Conservation (phyloP, 208 protist genomes). For the Leishmania tarentolae region DNA sequence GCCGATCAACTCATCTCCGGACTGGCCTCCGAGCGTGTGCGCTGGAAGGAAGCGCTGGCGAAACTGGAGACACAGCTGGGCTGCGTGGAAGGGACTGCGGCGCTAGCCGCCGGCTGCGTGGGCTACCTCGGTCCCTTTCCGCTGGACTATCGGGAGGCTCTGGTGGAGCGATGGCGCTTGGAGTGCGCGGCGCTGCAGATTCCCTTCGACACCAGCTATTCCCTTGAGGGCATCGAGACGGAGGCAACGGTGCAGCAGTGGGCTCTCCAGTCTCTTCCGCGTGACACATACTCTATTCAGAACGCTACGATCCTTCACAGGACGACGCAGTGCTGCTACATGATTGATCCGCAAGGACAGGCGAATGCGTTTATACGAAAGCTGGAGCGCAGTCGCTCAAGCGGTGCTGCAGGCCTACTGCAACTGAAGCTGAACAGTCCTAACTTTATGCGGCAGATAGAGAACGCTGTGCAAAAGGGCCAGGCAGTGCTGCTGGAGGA, state of each 20-base stretch:
- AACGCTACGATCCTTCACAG: conserved; percentile 91
- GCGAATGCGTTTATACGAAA: conserved; percentile 94
- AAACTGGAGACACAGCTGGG: conserved; percentile 63
- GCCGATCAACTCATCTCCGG: conserved; percentile 90
- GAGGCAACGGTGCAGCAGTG: conserved; percentile 93
- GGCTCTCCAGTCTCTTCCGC: conserved; percentile 93
- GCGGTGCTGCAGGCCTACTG: conserved; percentile 75
- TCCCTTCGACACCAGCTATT: conserved; percentile 71
- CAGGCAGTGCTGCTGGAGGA: conserved; percentile 96
- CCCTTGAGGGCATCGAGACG: conserved; percentile 85
- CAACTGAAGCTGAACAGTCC: conserved; percentile 91
- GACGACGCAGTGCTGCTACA: conserved; percentile 91
- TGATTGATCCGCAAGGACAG: conserved; percentile 95
- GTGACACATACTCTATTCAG: conserved; percentile 91
- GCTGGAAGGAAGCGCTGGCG: conserved; percentile 70
- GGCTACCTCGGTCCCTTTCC: conserved; percentile 92
- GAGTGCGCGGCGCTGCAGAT: conserved; percentile 66
- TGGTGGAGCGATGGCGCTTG: conserved; percentile 66
- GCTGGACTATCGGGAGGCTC: conserved; percentile 67
- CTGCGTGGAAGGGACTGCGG: conserved; percentile 75
- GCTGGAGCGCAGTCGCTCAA: conserved; percentile 62
- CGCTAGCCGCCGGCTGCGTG: conserved; percentile 87
- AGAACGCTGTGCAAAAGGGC: conserved; percentile 94
- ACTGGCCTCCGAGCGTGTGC: conserved; percentile 78
- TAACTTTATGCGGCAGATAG: conserved; percentile 92